Percentiles rank a stretch among this genome's conserved stretches.
phyloP scores from a whole-genome alignment of 768 basidiomycete genomes.

The Guyanaporus albipodus region DNA sequence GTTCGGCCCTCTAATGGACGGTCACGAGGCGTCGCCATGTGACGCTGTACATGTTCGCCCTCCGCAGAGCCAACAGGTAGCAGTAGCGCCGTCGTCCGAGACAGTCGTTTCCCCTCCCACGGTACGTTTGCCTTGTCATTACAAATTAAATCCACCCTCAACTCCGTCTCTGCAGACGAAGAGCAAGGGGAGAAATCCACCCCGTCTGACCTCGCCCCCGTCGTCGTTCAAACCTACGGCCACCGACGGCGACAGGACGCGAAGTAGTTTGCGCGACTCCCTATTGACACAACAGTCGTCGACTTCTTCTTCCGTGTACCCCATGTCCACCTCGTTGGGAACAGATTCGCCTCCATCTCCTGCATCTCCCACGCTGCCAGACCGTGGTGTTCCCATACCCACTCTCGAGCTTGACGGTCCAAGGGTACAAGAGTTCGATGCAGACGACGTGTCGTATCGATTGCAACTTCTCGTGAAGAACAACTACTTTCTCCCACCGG shows the following conservation, averaged over 20 bases:
- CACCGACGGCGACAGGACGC: slow-evolving; percentile 34
- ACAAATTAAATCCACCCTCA: slow-evolving; percentile 17
- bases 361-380: slow-evolving; percentile 47
- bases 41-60: slow-evolving; percentile 1
- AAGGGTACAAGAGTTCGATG: slow-evolving; percentile 49
- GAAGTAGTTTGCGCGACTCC: slow-evolving; percentile 56
- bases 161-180: slow-evolving; percentile 27
- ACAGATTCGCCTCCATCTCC: slow-evolving; percentile 66
- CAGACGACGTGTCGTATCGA: slow-evolving; percentile 82
- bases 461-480: slow-evolving; percentile 82
- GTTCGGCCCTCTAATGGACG: slow-evolving; percentile 23
- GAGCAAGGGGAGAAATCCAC: slow-evolving; percentile 33
- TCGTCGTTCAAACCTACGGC: slow-evolving; percentile 30
- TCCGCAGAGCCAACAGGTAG: slow-evolving; percentile 10
- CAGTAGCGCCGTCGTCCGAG: slow-evolving; percentile 12
- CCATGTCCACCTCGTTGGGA: slow-evolving; percentile 63
- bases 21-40: slow-evolving; percentile 5
- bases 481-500: slow-evolving; percentile 85
- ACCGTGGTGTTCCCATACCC: slow-evolving; percentile 41
- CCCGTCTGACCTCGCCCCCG: slow-evolving; percentile 35
- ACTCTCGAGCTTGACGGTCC: slow-evolving; percentile 47
- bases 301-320: slow-evolving; percentile 75
- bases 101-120: slow-evolving; percentile 9
- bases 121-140: slow-evolving; percentile 19
- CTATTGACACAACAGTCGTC: slow-evolving; percentile 59